These are phyloP conservation scores for Mycena haematopus DNA, from an alignment of 768 basidiomycete species.

Conservation along the genomic window DNA sequence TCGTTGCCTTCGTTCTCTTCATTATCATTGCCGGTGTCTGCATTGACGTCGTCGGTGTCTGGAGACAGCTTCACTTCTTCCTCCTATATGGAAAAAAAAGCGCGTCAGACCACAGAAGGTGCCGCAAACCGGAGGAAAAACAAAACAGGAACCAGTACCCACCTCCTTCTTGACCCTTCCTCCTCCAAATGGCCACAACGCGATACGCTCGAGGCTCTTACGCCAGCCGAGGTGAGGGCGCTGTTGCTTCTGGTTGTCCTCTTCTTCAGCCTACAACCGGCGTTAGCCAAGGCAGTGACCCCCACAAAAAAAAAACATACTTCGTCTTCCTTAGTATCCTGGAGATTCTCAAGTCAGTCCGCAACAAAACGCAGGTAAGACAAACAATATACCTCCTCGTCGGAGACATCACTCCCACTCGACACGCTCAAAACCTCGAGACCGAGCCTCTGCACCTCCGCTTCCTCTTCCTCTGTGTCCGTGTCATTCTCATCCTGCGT, in stretches of 20 bases:
- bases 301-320: neutral
- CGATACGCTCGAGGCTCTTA: conserved; percentile 30
- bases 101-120: neutral
- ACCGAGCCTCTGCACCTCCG: conserved; percentile 56
- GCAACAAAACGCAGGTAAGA: neutral
- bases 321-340: conserved; percentile 32
- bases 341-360: neutral
- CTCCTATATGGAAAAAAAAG: conserved; percentile 20
- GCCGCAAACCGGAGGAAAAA: too few relatives aligned
- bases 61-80: conserved; percentile 31
- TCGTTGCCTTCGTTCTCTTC: conserved; percentile 38
- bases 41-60: conserved; percentile 29
- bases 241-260: conserved; percentile 32
- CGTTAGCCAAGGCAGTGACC: neutral
- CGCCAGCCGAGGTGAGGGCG: conserved; percentile 27
- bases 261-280: conserved; percentile 32
- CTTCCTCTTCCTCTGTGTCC: conserved; percentile 52
- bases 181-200: conserved; percentile 33
- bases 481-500: conserved; percentile 6
- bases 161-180: conserved; percentile 24
- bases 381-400: conserved; percentile 29
- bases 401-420: conserved; percentile 45
- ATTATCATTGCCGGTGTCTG: conserved; percentile 31
- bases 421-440: conserved; percentile 51
- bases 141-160: conserved; percentile 21